Evolutionary conservation across 768 basidiomycete species (phyloP), one percentile per base, ranked within the genome.

Genomic region (Tricholoma terreum): DNA sequence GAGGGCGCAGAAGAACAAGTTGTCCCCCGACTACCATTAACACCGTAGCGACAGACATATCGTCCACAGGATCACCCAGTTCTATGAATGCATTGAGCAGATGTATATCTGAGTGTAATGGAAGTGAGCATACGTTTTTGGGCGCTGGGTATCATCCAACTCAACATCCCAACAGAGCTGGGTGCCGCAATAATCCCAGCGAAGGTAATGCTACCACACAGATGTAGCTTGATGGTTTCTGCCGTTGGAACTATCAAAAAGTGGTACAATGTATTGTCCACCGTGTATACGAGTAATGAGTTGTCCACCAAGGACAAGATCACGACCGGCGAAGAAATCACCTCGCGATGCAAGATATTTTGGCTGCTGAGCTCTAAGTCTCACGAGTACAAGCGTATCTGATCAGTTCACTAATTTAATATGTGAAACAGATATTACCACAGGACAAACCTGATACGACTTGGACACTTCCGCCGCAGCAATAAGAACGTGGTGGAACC

Each of bases 401-500:
- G 66, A 46, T 36, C 40, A 51, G 36, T 24, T 34, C 33, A 14
- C 22, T 30, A 53, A 60, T 33, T 50, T 21, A 17, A 30, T 14
- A 1, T 50, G 19, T 22, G 46, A 21, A 14, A 57, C 11, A 36
- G 55, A 33, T 12, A 56, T 19, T 33, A 31, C 38, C 35, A 58
- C 15, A 38, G 9, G 60, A 75, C 75, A 17, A 45, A 86, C 92
- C 81, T 91, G 89, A 70, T 88, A 85, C 8, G 87, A 84, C 66
- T 85, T 89, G 12, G 85, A 81, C 14, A 86, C 80, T 66, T 98
- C 96, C 21, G 94, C 86, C 1, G 94, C 94, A 33, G 85, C 95
- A 57, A 99, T 84, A 54, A 99, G 78, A 9, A 98, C 90, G 68
- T 96, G 94, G 60, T 96, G 91, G 69, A 97, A 98, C 97, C 97